phyloP scores from a whole-genome alignment of 768 basidiomycete species.

The Tulasnella sp. region DNA sequence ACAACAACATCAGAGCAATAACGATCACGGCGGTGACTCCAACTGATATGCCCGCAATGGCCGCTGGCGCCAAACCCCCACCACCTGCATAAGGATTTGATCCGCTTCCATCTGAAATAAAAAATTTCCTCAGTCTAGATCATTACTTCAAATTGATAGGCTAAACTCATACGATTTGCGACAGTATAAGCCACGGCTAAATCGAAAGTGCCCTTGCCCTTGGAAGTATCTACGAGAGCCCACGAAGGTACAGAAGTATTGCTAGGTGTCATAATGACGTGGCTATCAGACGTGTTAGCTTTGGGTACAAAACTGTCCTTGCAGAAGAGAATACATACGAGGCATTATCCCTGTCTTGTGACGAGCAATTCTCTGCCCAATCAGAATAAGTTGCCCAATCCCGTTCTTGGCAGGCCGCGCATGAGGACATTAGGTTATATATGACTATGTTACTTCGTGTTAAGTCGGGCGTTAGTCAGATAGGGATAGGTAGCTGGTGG shows the following conservation, averaged over 20 bases:
- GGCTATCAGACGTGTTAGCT: too few relatives aligned
- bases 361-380: neutral
- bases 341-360: too few relatives aligned
- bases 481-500: too few relatives aligned
- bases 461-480: too few relatives aligned
- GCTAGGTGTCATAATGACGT: too few relatives aligned
- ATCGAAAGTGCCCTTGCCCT: constrained; percentile 2
- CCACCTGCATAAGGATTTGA: too few relatives aligned
- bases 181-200: neutral
- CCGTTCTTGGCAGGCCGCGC: constrained; percentile 4
- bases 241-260: neutral
- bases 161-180: neutral
- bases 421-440: constrained; percentile 7
- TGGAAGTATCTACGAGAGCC: constrained; percentile 1
- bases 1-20: neutral
- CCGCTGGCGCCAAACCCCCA: neutral
- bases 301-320: too few relatives aligned
- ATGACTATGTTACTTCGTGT: constrained; percentile 6
- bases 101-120: neutral
- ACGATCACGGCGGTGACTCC: neutral
- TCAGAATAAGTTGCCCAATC: neutral
- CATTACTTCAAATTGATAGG: neutral
- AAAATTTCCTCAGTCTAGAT: neutral
- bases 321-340: too few relatives aligned
- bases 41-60: neutral